Evolutionary conservation across 179 eudicot species (phyloP), one percentile per base, ranked within the genome.

Genomic region (Corrigiola litoralis): DNA sequence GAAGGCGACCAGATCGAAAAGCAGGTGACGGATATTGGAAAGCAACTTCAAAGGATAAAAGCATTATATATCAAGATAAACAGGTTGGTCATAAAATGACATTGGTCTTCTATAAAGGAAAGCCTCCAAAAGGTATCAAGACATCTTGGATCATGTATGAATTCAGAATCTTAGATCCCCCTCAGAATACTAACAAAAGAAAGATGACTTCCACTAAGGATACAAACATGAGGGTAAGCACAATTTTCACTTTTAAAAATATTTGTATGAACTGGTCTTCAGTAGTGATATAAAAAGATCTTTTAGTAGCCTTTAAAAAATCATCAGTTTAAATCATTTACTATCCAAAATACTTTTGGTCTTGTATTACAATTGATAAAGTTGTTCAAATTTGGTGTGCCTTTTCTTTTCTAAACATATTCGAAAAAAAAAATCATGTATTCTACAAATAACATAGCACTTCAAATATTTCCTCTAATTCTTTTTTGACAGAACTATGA

Each of bases 141-240:
- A 60, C 64, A 1, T 32, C 6, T 27, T 60, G 64, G 64, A 60
- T 60, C 17, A 60, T 60, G 64, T 51, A 60, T 28, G 64, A 60
- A 60, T 60, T 41, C 27, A 20, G 23, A 1, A 16, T 28, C 2
- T 12, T 51, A 5, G 16, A 9, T 1, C 49, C 36, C 8, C 10
- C 49, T 0, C 41, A 32, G 2, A n/a, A n/a, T n/a, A 17, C 20
- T 10, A 16, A 1, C 16, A 42, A 60, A 9, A 1, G 32, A 23
- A 41, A 60, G 0, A 33, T 0, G 9, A 18, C 18, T 32, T 0
- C 4, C 2, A 5, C n/a, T 1, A 31, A 58, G 6, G 62, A 58
- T 16, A 36, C 46, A 9, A 58, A 25, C n/a, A 59, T 59, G 63
- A 24, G 36, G 63, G 63, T 59, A 59, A 24, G 33, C 9, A 5